Evolutionary conservation across 1,139 yeast genomes (phyloP).

Genomic region (Candida sojae): DNA sequence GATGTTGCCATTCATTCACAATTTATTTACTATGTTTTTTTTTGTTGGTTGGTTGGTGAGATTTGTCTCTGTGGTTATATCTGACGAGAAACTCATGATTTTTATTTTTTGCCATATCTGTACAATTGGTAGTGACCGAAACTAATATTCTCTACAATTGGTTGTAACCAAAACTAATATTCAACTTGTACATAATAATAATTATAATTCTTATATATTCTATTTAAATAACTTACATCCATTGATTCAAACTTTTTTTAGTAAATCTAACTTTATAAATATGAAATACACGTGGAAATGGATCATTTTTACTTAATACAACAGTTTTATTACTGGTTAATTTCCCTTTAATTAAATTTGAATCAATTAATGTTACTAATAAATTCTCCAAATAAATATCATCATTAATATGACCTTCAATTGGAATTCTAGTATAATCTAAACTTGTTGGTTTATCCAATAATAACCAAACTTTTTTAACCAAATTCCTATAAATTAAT

Average conservation of each 20-base stretch:
- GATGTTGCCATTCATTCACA: neutral
- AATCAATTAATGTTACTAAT: constrained; percentile 51
- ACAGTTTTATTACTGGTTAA: constrained; percentile 46
- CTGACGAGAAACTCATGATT: neutral
- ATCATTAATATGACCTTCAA: constrained; percentile 16
- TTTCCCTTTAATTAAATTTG: constrained; percentile 55
- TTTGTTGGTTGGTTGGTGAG: too few species aligned
- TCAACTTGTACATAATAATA: neutral
- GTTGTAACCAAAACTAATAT: neutral
- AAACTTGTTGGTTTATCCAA: constrained; percentile 27
- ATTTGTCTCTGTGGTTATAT: too few species aligned
- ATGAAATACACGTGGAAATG: constrained; percentile 48
- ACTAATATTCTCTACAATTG: neutral
- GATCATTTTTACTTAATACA: constrained; percentile 50
- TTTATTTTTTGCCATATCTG: too few species aligned
- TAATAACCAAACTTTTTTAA: constrained; percentile 36
- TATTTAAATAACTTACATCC: constrained; percentile 10
- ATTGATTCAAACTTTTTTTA: constrained; percentile 9
- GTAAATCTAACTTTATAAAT: constrained; percentile 19
- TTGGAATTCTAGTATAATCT: constrained; percentile 28
- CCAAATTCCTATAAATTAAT: constrained; percentile 48
- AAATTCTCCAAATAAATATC: constrained; percentile 48
- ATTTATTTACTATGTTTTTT: too few species aligned
- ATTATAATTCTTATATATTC: too few species aligned
- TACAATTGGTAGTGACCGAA: neutral